phyloP scores from a whole-genome alignment of 2,329 filamentous ascomycete genomes.

The Byssothecium circinans region DNA sequence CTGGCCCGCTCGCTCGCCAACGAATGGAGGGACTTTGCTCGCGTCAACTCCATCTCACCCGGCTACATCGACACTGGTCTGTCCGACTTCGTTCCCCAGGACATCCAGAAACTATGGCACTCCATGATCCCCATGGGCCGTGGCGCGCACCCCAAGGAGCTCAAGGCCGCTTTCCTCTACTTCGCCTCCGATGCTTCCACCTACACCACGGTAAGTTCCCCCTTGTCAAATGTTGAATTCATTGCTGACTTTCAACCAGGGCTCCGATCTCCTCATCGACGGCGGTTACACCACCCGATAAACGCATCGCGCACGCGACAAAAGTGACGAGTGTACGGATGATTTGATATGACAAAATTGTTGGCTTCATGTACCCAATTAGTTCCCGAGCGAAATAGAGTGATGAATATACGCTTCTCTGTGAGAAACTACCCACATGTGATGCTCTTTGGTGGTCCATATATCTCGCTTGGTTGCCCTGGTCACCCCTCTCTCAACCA shows the following conservation, averaged over 20 bases:
- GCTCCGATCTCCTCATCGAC: constrained; percentile 72
- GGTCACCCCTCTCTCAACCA: not conserved
- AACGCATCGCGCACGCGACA: constrained; percentile 21
- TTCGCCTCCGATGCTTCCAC: constrained; percentile 79
- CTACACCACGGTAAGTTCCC: constrained; percentile 68
- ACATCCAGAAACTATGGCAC: constrained; percentile 73
- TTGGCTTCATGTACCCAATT: not conserved
- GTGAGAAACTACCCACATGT: too few relatives aligned
- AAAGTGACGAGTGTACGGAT: not conserved
- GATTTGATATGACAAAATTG: not conserved
- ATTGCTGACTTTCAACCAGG: constrained; percentile 33
- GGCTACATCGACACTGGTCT: constrained; percentile 70
- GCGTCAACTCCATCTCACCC: constrained; percentile 68
- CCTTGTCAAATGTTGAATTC: not conserved
- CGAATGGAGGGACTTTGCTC: constrained; percentile 70
- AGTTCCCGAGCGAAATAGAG: not conserved
- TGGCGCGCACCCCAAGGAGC: constrained; percentile 71
- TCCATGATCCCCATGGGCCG: constrained; percentile 80
- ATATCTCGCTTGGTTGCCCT: not conserved
- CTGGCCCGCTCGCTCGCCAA: constrained; percentile 65
- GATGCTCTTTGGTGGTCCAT: too few relatives aligned
- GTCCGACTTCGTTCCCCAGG: constrained; percentile 66
- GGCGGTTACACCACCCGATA: constrained; percentile 64
- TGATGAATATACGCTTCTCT: not conserved
- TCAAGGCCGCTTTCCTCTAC: constrained; percentile 83